Base-by-base conservation (phyloP, 768 basidiomycete species). In the Tubosaeta sp. region DNA sequence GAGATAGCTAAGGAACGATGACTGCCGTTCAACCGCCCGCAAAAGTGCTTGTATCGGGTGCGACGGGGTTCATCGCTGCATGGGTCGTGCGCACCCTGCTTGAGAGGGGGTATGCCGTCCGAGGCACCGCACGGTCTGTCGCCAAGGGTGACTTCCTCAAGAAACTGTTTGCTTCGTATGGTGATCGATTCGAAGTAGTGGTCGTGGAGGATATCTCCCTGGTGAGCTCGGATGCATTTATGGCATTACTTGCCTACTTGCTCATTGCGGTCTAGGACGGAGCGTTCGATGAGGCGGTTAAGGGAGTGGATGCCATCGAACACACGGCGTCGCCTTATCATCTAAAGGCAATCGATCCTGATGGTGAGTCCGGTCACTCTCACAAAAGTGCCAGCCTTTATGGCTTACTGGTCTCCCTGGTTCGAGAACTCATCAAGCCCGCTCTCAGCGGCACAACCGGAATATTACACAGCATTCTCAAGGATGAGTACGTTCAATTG, bases 241-340 rank as follows among this genome's bases (percentile, higher is more conserved):
- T 27, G 27, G 27, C 27, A 27, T 1, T 4, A 4, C 4, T 27
- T 19, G 16, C 22, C 24, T 4, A 4, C 4, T 27, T 19, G 16
- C 22, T 30, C 0, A n/a, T 1, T 13, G 16, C 41, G 39, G 16
- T 24, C 18, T 30, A 83, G 82, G 76, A 76, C 3, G 80, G 79
- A 7, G 86, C 84, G 1, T 94, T 90, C 54, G 87, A 92, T 62
- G 82, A 88, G 45, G 88, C 83, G 0, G 85, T 91, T 52, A 79
- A 83, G 63, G 87, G 77, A 1, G 81, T 91, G 8, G 83, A 88
- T 52, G 90, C 77, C 0, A 79, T 93, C 45, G 76, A 72, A 32
- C 88, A 89, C 59, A 81, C 75, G 4, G 86, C 86, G 0, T 87
- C 86, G 1, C 86, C 87, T 1, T 76, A 82, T 59, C 69, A 76